phyloP scores from a whole-genome alignment of 805 yeast species.

The Candida sakaeoensis region DNA sequence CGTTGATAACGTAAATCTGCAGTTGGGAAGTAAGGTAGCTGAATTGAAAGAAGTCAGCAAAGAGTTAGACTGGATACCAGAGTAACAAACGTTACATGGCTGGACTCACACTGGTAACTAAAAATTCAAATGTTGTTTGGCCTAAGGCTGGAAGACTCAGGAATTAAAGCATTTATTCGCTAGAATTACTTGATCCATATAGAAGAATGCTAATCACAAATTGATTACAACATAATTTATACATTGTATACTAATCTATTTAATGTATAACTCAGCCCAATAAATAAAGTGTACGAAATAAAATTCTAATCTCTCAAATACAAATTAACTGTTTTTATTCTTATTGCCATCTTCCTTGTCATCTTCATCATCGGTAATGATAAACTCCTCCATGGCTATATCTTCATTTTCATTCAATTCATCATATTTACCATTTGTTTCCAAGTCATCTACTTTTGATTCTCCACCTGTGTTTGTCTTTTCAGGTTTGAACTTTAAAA shows the following conservation, averaged over 20 bases:
- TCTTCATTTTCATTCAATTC: conserved; percentile 9
- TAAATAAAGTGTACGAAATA: conserved; percentile 1
- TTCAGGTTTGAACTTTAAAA: conserved; percentile 23
- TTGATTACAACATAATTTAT: too few relatives aligned
- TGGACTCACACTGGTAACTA: too few relatives aligned
- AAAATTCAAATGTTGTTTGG: too few relatives aligned
- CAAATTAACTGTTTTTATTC: not conserved
- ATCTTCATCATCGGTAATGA: conserved; percentile 25
- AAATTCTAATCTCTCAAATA: too few relatives aligned
- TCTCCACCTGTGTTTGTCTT: conserved; percentile 9
- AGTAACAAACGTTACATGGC: too few relatives aligned
- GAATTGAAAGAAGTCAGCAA: conserved; percentile 17
- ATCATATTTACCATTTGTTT: conserved; percentile 10
- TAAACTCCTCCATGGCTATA: conserved; percentile 27
- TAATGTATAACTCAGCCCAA: not conserved
- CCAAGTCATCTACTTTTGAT: conserved; percentile 9
- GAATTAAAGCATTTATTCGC: too few relatives aligned
- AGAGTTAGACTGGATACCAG: conserved; percentile 23
- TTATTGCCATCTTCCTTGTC: conserved; percentile 8
- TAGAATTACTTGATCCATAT: too few relatives aligned
- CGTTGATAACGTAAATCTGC: conserved; percentile 7
- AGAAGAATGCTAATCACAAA: not conserved
- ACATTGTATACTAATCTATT: not conserved
- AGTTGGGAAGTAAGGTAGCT: conserved; percentile 16
- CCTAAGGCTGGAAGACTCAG: too few relatives aligned